phyloP scores from a whole-genome alignment of 768 basidiomycete species.

The Solioccasus polychromus region DNA sequence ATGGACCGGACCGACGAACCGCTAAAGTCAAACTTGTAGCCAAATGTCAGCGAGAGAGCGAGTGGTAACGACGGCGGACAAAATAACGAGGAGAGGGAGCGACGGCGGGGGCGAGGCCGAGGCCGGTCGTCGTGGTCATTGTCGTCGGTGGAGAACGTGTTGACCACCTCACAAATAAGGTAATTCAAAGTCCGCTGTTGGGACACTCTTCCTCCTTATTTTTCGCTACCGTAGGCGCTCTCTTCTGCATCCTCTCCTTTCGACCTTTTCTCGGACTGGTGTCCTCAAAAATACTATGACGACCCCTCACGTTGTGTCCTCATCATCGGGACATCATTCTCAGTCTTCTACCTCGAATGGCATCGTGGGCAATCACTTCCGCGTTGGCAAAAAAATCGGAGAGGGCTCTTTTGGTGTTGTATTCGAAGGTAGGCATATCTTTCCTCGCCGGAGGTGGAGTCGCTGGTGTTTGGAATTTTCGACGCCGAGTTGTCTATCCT shows the following conservation, averaged over 20 bases:
- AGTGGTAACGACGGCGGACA: not conserved
- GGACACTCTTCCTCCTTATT: slow-evolving; percentile 25
- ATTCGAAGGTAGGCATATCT: slow-evolving; percentile 71
- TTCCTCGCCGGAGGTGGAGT: not conserved
- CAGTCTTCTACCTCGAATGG: slow-evolving; percentile 63
- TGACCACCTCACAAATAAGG: slow-evolving; percentile 18
- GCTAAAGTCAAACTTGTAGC: slow-evolving; percentile 1
- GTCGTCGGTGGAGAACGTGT: slow-evolving; percentile 26
- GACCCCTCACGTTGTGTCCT: slow-evolving; percentile 81
- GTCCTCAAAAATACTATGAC: slow-evolving; percentile 48
- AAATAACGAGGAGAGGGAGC: not conserved
- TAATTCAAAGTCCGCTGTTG: slow-evolving; percentile 34
- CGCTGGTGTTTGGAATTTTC: slow-evolving; percentile 13
- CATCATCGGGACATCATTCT: slow-evolving; percentile 67
- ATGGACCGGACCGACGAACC: not conserved
- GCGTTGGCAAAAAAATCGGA: slow-evolving; percentile 98
- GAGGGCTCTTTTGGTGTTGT: slow-evolving; percentile 99
- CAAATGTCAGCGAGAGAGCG: not conserved
- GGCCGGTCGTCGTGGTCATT: too few relatives aligned
- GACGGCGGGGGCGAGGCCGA: too few relatives aligned
- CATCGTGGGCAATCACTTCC: slow-evolving; percentile 76
- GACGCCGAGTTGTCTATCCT: slow-evolving; percentile 3
- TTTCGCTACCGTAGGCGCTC: slow-evolving; percentile 22
- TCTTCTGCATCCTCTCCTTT: slow-evolving; percentile 25
- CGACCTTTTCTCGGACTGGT: slow-evolving; percentile 27